Conservation (phyloP, 2,329 filamentous ascomycete genomes). For the Cladosporium sp. region DNA sequence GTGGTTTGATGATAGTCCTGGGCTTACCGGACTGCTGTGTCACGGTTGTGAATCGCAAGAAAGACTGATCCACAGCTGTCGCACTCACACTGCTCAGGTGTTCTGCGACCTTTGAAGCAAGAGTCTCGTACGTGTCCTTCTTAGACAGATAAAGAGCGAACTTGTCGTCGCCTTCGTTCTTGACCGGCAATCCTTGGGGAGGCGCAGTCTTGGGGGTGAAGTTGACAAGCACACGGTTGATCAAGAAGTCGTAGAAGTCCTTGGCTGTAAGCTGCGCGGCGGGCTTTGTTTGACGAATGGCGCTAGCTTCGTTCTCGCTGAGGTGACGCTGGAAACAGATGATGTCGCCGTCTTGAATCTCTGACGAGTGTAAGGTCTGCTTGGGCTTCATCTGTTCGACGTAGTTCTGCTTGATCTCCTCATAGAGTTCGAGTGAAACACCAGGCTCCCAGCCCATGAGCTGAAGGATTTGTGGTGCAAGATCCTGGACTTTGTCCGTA, state of each 20-base stretch:
- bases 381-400: slow-evolving; percentile 93
- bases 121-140: slow-evolving; percentile 85
- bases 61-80: slow-evolving; percentile 69
- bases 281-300: slow-evolving; percentile 31
- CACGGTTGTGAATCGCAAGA: slow-evolving; percentile 88
- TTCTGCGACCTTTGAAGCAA: slow-evolving; percentile 80
- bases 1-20: slow-evolving; percentile 75
- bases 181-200: slow-evolving; percentile 36
- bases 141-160: slow-evolving; percentile 81
- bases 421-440: slow-evolving; percentile 70
- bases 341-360: slow-evolving; percentile 96
- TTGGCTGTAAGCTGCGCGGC: slow-evolving; percentile 31
- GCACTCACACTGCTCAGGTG: slow-evolving; percentile 53
- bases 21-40: slow-evolving; percentile 74
- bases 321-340: slow-evolving; percentile 82
- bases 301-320: slow-evolving; percentile 39
- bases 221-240: slow-evolving; percentile 76
- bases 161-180: slow-evolving; percentile 55
- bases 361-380: slow-evolving; percentile 82
- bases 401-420: slow-evolving; percentile 98
- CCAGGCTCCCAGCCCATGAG: slow-evolving; percentile 85
- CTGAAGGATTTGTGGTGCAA: slow-evolving; percentile 73
- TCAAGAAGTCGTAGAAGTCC: slow-evolving; percentile 84
- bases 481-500: slow-evolving; percentile 82
- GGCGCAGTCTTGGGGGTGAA: slow-evolving; percentile 65